Evolutionary conservation across 352 stramenopile genomes (phyloP).

Genomic region (Globisporangium orthogonon): DNA sequence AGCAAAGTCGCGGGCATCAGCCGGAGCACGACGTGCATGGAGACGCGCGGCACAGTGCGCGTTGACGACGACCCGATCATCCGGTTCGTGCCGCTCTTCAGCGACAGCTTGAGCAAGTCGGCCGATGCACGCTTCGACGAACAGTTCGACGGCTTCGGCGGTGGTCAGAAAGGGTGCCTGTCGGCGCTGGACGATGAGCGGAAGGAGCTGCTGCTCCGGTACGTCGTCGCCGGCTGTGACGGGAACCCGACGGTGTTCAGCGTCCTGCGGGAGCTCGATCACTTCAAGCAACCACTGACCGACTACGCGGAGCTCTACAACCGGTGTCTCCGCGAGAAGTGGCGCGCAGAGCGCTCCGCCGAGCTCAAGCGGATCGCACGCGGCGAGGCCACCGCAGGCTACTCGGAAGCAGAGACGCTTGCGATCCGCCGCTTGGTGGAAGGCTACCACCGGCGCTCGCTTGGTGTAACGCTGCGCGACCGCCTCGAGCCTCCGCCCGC

Average conservation of each 20-base stretch:
- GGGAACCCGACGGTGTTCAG: conserved; percentile 37
- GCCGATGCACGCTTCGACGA: conserved; percentile 15
- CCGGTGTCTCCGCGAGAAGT: conserved; percentile 17
- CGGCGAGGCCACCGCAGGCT: background rate
- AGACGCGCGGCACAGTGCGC: conserved; percentile 34
- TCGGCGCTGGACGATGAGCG: conserved; percentile 54
- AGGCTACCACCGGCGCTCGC: conserved; percentile 1
- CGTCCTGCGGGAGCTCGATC: conserved; percentile 33
- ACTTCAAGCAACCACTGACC: conserved; percentile 46
- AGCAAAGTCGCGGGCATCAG: conserved; percentile 34
- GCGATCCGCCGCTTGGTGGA: conserved; percentile 2
- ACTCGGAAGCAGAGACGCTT: background rate
- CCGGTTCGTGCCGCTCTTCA: conserved; percentile 64
- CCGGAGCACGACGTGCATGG: conserved; percentile 64
- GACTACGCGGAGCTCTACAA: conserved; percentile 51
- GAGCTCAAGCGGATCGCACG: conserved; percentile 6
- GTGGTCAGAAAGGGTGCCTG: conserved; percentile 26
- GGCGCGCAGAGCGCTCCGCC: conserved; percentile 13
- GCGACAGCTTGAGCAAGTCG: conserved; percentile 12
- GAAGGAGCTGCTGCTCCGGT: conserved; percentile 61
- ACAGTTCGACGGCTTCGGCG: conserved; percentile 31
- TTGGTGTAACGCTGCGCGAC: conserved; percentile 15
- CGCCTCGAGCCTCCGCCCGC: conserved; percentile 25
- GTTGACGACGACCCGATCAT: conserved; percentile 81
- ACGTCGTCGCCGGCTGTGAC: conserved; percentile 30